Conservation (phyloP, 805 yeast genomes). For the Lipomyces chichibuensis region DNA sequence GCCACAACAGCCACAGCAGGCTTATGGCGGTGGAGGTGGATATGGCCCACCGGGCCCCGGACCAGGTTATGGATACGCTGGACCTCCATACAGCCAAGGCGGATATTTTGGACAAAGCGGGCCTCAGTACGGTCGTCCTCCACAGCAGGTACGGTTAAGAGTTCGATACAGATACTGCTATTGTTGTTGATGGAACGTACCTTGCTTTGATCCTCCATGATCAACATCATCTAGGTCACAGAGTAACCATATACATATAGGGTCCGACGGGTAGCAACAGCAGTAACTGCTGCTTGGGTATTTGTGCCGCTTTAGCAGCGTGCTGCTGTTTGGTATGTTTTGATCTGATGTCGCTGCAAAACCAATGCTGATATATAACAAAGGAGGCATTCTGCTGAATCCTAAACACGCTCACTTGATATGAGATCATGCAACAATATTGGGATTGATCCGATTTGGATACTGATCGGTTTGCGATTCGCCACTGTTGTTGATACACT, state of each 20-base stretch:
- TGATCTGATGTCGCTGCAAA: not conserved
- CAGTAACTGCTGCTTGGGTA: constrained; percentile 8
- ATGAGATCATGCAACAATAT: not conserved
- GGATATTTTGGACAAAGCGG: constrained; percentile 14
- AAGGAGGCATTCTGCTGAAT: constrained; percentile 7
- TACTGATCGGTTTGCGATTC: not conserved
- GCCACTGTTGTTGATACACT: not conserved
- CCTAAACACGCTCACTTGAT: not conserved
- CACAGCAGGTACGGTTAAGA: constrained; percentile 6
- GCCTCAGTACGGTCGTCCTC: constrained; percentile 7
- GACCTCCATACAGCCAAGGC: constrained; percentile 1
- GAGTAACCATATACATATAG: not conserved
- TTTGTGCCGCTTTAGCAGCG: constrained; percentile 14
- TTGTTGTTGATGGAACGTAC: constrained; percentile 3
- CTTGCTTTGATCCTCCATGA: not conserved
- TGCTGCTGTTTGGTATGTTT: constrained; percentile 19
- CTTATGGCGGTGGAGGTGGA: constrained; percentile 9
- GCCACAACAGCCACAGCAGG: constrained; percentile 18
- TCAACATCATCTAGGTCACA: not conserved
- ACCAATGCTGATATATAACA: not conserved
- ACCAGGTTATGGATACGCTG: constrained; percentile 3
- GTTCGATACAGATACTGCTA: not conserved
- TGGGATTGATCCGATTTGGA: not conserved
- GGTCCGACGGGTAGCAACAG: not conserved
- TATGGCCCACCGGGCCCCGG: not conserved